These are phyloP conservation scores for Paraphoma sp. DNA, from an alignment of 2,329 filamentous ascomycete species.

Conservation along the genomic window DNA sequence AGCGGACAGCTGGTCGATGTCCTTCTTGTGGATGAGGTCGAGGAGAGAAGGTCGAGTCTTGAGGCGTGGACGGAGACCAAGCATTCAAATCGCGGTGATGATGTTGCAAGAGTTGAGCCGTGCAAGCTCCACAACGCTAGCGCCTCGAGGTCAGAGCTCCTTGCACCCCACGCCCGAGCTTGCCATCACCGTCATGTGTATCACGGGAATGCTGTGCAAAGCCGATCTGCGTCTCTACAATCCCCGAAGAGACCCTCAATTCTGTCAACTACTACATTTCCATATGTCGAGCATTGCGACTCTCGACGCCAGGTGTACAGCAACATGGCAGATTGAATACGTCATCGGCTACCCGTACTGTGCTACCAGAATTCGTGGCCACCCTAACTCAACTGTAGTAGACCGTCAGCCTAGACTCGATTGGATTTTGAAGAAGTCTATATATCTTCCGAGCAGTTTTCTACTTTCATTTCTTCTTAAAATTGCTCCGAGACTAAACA, in stretches of 20 bases:
- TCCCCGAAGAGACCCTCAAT: not conserved
- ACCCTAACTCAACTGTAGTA: no score
- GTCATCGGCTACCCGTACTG: not conserved
- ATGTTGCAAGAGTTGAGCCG: constrained; percentile 17
- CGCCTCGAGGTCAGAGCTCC: constrained; percentile 9
- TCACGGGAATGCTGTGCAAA: not conserved
- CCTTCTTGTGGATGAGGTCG: constrained; percentile 63
- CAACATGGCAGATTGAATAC: not conserved
- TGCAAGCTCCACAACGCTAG: constrained; percentile 16
- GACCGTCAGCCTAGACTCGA: no score
- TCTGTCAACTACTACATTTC: not conserved
- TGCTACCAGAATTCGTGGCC: no score
- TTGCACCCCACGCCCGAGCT: not conserved
- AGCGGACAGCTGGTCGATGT: constrained; percentile 55
- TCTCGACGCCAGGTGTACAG: no score
- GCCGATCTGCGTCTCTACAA: no score
- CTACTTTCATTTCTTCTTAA: no score
- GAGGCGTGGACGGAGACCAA: constrained; percentile 65
- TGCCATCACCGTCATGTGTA: constrained; percentile 11
- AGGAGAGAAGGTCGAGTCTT: constrained; percentile 67
- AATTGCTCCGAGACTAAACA: no score
- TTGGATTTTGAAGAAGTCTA: no score
- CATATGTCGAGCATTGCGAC: not conserved
- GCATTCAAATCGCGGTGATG: constrained; percentile 53
- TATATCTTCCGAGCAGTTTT: no score